A percentile compares a stretch with the other conserved stretches of the same genome.
These are phyloP conservation scores for Pseudogymnoascus sp. DNA, from an alignment of 2,329 filamentous ascomycete species.

Conservation along the genomic window DNA sequence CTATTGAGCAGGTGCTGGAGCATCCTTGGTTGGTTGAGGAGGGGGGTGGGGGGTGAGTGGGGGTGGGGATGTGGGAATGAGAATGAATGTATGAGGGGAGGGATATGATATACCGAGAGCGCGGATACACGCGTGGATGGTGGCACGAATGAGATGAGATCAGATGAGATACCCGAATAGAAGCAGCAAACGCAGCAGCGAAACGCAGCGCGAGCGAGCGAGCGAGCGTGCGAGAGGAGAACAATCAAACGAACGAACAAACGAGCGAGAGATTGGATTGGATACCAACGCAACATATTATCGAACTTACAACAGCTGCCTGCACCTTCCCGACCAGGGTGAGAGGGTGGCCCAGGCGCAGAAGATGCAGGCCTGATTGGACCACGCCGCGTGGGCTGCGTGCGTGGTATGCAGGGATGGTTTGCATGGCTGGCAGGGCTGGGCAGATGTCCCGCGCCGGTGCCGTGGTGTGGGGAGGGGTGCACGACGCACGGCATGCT, in stretches of 20 bases:
- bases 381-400: background rate
- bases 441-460: background rate
- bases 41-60: slow-evolving; percentile 18
- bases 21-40: slow-evolving; percentile 62
- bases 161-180: background rate
- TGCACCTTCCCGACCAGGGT: background rate
- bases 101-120: background rate
- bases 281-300: background rate
- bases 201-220: background rate
- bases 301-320: background rate
- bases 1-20: slow-evolving; percentile 79
- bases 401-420: background rate
- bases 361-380: background rate
- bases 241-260: background rate
- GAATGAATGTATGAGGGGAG: background rate
- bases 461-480: background rate
- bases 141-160: background rate
- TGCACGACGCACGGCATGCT: background rate
- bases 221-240: background rate
- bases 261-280: background rate
- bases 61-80: background rate
- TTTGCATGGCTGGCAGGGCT: background rate
- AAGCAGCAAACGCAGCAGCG: background rate
- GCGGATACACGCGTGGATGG: background rate
- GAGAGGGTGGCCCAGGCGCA: background rate